Base-by-base conservation (phyloP, 257 asterid species). In the Solanum chiquidenum region DNA sequence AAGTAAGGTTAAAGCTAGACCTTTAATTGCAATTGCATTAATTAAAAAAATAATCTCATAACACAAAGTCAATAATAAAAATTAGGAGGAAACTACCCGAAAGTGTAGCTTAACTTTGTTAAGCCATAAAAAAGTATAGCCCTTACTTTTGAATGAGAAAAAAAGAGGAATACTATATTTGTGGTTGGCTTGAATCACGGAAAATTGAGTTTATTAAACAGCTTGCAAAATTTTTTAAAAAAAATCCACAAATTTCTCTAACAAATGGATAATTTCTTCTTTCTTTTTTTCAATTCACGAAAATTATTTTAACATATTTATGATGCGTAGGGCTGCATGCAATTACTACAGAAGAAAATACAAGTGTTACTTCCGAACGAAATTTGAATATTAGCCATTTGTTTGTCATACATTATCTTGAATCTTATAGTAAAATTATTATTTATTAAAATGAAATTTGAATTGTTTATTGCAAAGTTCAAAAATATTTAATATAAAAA, bases 271-370 rank as follows among this genome's bases (percentile, higher is more conserved):
- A 62, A 62, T 9, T 62, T 9, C 6, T 7, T 55, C 0, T 18
- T 7, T 3, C 0, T 62, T 21, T 4, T 62, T 62, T n/a, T 2
- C 14, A 62, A n/a, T 62, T n/a, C 13, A 62, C 27, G 0, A 58
- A 9, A n/a, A 62, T n/a, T 62, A 62, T 62, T n/a, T 62, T n/a
- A 62, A 62, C 14, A 62, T 62, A 23, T 9, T 58, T 58, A 20
- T 58, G 29, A 60, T 21, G 6, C 10, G 18, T 6, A 55, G 3
- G 95, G 95, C 95, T 7, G 97, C 94, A 1, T 96, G 98, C 92
- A 96, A 93, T 49, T 94, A 90, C 77, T 96, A 93, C 20, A 85
- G 97, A 21, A 85, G 97, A 20, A 91, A 90, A 77, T 95, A 98
- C 58, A 86, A 42, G 0, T 96, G 98, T 0, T 92, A 92, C 73